phyloP scores from a whole-genome alignment of 176 grass and related monocot genomes.

The Carex scoparia region DNA sequence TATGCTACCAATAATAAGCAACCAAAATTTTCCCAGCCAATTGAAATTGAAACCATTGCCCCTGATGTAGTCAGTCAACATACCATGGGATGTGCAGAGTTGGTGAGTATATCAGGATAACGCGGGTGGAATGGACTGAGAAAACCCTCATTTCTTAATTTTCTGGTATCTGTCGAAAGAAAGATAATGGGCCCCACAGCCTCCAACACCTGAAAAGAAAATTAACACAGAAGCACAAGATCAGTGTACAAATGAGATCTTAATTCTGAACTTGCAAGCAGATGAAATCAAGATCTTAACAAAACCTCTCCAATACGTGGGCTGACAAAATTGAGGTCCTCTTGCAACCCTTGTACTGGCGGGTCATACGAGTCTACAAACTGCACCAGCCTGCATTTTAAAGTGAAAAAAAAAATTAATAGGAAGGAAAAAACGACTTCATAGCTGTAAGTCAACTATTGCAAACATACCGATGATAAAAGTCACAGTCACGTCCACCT shows the following conservation, averaged over 20 bases:
- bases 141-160: conserved; percentile 97
- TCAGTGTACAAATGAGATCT: not conserved
- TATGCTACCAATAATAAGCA: not conserved
- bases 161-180: conserved; percentile 97
- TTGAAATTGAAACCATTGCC: not conserved
- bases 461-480: conserved; percentile 75
- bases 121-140: conserved; percentile 97
- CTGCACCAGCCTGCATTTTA: conserved; percentile 72
- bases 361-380: conserved; percentile 97
- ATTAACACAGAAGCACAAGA: conserved; percentile 21
- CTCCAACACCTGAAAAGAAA: conserved; percentile 70
- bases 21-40: not conserved
- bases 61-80: conserved; percentile 22
- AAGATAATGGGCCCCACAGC: conserved; percentile 96
- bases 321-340: conserved; percentile 98
- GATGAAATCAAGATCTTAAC: conserved; percentile 12
- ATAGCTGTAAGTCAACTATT: conserved; percentile 6
- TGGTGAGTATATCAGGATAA: conserved; percentile 98
- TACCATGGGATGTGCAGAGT: conserved; percentile 97
- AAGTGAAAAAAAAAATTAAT: conserved; percentile 1
- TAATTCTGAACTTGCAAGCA: conserved; percentile 17
- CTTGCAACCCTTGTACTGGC: conserved; percentile 88
- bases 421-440: not conserved
- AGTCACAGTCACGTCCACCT: conserved; percentile 94
- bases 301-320: conserved; percentile 94